These are phyloP conservation scores for Ambrosia hybrid DNA, from an alignment of 140 eudicot genomes.

Conservation along the genomic window DNA sequence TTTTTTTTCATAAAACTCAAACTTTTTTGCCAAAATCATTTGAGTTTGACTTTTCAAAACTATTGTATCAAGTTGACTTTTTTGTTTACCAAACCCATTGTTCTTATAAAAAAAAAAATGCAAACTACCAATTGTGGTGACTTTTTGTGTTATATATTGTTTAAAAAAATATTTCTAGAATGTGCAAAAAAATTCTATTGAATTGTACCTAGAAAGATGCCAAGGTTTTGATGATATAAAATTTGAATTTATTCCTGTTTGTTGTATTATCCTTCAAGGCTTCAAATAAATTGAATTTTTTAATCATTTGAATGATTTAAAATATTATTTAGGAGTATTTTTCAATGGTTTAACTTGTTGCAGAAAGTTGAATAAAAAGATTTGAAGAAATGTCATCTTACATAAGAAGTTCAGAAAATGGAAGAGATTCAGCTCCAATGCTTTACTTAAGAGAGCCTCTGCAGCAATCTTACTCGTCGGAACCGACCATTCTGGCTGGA, in stretches of 20 bases:
- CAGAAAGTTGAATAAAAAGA: slow-evolving; percentile 30
- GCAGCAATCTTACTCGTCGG: slow-evolving; percentile 50
- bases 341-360: slow-evolving; percentile 17
- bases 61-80: slow-evolving; percentile 5
- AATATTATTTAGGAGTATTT: not conserved
- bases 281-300: no score
- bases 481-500: slow-evolving; percentile 42
- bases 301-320: not conserved
- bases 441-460: slow-evolving; percentile 50
- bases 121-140: not conserved
- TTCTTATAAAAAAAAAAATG: not conserved
- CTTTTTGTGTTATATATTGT: not conserved
- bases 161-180: not conserved
- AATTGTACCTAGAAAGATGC: slow-evolving; percentile 16
- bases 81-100: slow-evolving; percentile 2
- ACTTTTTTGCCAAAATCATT: not conserved
- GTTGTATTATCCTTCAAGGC: slow-evolving; percentile 11
- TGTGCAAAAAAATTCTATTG: not conserved
- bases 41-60: slow-evolving; percentile 1
- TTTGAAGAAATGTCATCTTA: slow-evolving; percentile 57
- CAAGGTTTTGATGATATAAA: not conserved
- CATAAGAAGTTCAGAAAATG: slow-evolving; percentile 52
- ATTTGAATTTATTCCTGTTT: not conserved
- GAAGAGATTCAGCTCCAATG: slow-evolving; percentile 52
- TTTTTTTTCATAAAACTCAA: not conserved